Percentiles rank a stretch among this genome's conserved stretches.
Conservation (phyloP, 1,139 yeast species). For the Suhomyces yuchorum region DNA sequence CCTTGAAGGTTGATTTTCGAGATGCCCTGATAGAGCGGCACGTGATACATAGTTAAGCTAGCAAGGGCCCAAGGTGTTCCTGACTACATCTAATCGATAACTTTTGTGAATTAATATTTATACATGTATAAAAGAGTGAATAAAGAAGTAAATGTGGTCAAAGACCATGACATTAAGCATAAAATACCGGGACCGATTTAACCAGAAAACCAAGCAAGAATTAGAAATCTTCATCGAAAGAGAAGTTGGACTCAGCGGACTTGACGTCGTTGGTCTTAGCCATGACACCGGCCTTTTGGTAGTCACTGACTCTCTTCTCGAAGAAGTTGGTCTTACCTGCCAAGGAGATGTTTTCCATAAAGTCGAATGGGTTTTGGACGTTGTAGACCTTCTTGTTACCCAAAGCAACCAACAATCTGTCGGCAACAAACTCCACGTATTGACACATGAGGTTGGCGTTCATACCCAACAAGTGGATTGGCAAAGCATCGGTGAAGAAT, state of each 20-base stretch:
- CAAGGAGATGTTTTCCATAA: constrained; percentile 96
- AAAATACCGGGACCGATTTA: constrained; percentile 5
- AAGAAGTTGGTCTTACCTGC: constrained; percentile 99
- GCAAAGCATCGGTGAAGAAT: constrained; percentile 91
- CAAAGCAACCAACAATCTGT: constrained; percentile 82
- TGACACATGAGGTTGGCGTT: constrained; percentile 90
- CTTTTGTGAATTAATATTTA: constrained; percentile 9
- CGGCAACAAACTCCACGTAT: constrained; percentile 97
- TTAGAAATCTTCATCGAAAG: constrained; percentile 54
- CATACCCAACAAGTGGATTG: constrained; percentile 91
- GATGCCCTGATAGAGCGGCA: not conserved
- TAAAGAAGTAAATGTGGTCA: constrained; percentile 8
- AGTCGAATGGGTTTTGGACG: constrained; percentile 92
- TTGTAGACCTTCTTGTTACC: constrained; percentile 90
- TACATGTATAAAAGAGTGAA: constrained; percentile 10
- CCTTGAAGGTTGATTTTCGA: not conserved
- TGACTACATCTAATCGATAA: not conserved
- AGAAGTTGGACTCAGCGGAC: constrained; percentile 36
- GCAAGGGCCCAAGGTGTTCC: too few relatives aligned
- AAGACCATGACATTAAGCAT: constrained; percentile 9
- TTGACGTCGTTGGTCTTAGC: constrained; percentile 43
- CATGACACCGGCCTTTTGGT: constrained; percentile 99
- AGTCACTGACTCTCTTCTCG: constrained; percentile 98
- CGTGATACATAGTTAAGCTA: constrained; percentile 1
- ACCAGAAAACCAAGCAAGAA: constrained; percentile 8